Evolutionary conservation across 352 stramenopile species (phyloP).

Genomic region (Pythium phragmiticola): DNA sequence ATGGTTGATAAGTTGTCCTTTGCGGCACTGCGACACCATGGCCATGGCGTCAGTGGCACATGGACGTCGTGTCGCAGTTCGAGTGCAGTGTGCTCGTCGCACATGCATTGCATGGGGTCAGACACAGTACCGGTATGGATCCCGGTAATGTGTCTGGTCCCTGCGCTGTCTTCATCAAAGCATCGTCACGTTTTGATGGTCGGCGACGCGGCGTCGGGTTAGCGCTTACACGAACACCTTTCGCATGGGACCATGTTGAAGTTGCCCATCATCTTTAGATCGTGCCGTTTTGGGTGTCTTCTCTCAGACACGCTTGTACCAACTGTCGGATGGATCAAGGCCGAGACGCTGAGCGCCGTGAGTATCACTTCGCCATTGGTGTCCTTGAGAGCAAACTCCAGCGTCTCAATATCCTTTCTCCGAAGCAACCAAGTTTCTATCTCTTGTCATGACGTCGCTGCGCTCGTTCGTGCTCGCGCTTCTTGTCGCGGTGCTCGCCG

Average conservation of each 20-base stretch:
- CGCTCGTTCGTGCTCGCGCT: slow-evolving; percentile 10
- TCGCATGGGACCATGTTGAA: slow-evolving; percentile 5
- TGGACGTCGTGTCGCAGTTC: background rate
- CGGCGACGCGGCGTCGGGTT: background rate
- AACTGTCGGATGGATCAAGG: background rate
- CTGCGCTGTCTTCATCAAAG: background rate
- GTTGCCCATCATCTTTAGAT: slow-evolving; percentile 3
- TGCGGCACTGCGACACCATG: background rate
- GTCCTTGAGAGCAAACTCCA: background rate
- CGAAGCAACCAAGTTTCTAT: background rate
- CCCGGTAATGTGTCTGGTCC: background rate
- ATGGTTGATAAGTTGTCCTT: background rate
- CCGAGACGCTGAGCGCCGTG: background rate
- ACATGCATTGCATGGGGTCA: background rate
- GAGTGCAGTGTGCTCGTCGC: background rate
- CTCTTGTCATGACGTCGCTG: slow-evolving; percentile 11
- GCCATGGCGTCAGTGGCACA: background rate
- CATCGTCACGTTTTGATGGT: slow-evolving; percentile 2
- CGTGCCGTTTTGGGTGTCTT: slow-evolving; percentile 1
- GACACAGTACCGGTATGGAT: no score
- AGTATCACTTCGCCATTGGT: slow-evolving; percentile 12
- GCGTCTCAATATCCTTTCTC: background rate
- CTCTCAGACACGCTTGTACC: background rate
- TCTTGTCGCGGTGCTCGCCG: slow-evolving; percentile 7
- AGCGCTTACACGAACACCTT: background rate